A percentile compares a stretch with the other conserved stretches of the same genome.
These are phyloP conservation scores for Cercospora brassicicola DNA, from an alignment of 2,329 filamentous ascomycete species.

Conservation along the genomic window DNA sequence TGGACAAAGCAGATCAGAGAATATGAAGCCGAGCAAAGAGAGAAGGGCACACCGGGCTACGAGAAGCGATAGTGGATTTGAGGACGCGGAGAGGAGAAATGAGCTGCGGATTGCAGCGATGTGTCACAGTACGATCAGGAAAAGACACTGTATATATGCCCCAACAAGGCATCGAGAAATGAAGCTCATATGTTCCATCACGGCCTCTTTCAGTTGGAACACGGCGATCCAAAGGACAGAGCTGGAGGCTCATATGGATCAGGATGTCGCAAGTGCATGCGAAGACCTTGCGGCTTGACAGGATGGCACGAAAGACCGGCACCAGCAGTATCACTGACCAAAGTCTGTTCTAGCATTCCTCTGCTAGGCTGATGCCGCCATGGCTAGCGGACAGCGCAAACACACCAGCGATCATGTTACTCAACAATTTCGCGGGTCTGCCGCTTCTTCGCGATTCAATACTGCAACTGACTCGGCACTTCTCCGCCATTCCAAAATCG, in stretches of 20 bases:
- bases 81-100: neutral
- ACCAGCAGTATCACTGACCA: too few relatives aligned
- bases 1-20: slow-evolving; percentile 73
- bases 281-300: too few relatives aligned
- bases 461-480: slow-evolving; percentile 43
- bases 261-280: too few relatives aligned
- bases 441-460: neutral
- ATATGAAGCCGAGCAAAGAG: slow-evolving; percentile 55
- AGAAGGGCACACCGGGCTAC: slow-evolving; percentile 20
- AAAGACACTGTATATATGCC: slow-evolving; percentile 15
- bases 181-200: slow-evolving; percentile 10
- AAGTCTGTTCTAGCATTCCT: too few relatives aligned
- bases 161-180: slow-evolving; percentile 5
- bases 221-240: neutral
- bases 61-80: slow-evolving; percentile 5
- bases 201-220: neutral
- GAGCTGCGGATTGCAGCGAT: neutral
- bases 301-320: too few relatives aligned
- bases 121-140: neutral
- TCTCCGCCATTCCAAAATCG: slow-evolving; percentile 49
- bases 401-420: neutral
- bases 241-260: too few relatives aligned
- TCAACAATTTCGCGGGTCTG: too few relatives aligned
- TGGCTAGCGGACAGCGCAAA: too few relatives aligned
- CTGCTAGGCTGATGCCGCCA: too few relatives aligned